These are phyloP conservation scores for Phialophora expanda DNA, from an alignment of 2,329 filamentous ascomycete genomes.

Conservation along the genomic window DNA sequence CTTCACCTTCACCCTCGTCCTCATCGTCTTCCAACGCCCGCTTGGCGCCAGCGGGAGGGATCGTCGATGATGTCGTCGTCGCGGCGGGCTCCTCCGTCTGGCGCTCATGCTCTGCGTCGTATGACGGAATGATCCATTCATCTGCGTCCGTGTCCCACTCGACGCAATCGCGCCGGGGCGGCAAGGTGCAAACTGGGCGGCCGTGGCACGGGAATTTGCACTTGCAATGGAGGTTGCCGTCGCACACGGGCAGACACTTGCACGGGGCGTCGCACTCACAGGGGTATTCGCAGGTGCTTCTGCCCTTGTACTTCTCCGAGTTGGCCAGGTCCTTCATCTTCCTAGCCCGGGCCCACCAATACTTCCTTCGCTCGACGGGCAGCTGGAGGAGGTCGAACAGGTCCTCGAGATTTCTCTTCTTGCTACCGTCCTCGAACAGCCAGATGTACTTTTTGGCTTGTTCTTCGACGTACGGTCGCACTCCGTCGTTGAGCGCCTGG, in stretches of 20 bases:
- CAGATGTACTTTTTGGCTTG: neutral
- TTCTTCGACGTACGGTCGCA: neutral
- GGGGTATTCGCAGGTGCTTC: neutral
- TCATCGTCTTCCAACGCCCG: neutral
- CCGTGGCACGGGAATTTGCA: neutral
- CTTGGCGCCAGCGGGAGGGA: neutral
- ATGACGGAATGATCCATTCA: neutral
- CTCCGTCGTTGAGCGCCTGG: neutral
- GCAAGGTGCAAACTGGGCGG: neutral
- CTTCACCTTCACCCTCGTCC: neutral
- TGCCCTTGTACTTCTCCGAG: neutral
- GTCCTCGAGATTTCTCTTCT: slow-evolving; percentile 1
- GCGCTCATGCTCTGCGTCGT: neutral
- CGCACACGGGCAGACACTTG: neutral
- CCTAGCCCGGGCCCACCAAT: slow-evolving; percentile 9
- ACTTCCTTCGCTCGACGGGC: neutral
- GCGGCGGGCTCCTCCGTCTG: no score
- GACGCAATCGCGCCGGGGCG: neutral
- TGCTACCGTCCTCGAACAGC: neutral
- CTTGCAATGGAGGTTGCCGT: neutral
- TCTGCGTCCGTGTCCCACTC: neutral
- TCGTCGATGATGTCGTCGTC: no score
- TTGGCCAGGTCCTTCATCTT: neutral
- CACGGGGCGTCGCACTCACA: neutral
- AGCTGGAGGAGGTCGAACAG: slow-evolving; percentile 13